Evolutionary conservation across 2,329 filamentous ascomycete species (phyloP).

Genomic region (Plectosphaerella plurivora): DNA sequence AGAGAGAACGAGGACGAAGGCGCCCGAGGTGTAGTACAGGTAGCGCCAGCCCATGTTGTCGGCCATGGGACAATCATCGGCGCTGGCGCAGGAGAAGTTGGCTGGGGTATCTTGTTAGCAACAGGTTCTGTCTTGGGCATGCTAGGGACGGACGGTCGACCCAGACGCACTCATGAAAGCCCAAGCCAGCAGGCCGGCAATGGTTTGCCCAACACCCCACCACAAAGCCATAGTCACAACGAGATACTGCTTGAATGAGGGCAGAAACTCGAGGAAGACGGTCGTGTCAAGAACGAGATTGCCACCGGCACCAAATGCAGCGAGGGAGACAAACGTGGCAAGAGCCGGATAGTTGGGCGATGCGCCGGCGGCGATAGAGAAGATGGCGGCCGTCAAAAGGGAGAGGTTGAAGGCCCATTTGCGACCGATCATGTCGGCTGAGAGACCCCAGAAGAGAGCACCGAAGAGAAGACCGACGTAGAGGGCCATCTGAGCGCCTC

Average conservation of each 20-base stretch:
- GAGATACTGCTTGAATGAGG: conserved; percentile 57
- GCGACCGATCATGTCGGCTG: conserved; percentile 64
- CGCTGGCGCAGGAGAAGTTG: conserved; percentile 32
- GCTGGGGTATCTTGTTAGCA: conserved; percentile 7
- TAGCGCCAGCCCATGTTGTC: conserved; percentile 50
- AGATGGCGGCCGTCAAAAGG: conserved; percentile 56
- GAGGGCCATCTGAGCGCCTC: conserved; percentile 53
- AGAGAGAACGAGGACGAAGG: conserved; percentile 36
- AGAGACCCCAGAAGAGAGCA: conserved; percentile 65
- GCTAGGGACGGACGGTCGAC: conserved; percentile 16
- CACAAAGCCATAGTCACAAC: conserved; percentile 55
- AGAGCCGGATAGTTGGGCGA: conserved; percentile 63
- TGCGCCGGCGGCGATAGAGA: conserved; percentile 57
- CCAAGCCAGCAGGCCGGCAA: conserved; percentile 42
- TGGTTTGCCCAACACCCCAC: conserved; percentile 40
- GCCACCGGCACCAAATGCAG: conserved; percentile 61
- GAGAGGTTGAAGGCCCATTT: conserved; percentile 66
- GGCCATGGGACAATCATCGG: conserved; percentile 27
- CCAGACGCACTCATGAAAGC: conserved; percentile 24
- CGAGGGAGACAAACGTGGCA: conserved; percentile 57
- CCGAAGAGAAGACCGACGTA: conserved; percentile 55
- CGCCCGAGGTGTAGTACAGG: conserved; percentile 38
- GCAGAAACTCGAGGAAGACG: conserved; percentile 40
- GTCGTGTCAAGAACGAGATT: conserved; percentile 61
- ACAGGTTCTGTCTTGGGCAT: neutral